A percentile compares a stretch with the other conserved stretches of the same genome.
Evolutionary conservation across 129 eudicot species (phyloP).

Genomic region (Logfia minima): DNA sequence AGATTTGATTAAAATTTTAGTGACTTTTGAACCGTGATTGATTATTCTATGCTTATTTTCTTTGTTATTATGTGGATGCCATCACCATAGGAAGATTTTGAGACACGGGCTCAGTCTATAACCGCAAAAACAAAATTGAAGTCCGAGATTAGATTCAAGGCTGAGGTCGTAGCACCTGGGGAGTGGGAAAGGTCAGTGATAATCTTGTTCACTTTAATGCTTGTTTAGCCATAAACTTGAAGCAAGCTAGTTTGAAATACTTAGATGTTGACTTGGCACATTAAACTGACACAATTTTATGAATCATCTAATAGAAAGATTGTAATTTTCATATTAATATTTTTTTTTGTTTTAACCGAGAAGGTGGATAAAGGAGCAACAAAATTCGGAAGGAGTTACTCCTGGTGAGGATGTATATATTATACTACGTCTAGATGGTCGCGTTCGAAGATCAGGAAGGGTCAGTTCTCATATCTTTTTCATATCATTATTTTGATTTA

Average conservation of each 20-base stretch:
- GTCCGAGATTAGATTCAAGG: conserved; percentile 85
- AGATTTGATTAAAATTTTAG: not conserved
- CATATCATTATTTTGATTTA: not conserved
- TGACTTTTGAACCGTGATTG: not conserved
- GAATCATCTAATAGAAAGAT: no score
- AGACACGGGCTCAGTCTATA: conserved; percentile 73
- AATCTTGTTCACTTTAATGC: not conserved
- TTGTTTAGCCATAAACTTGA: conserved; percentile 7
- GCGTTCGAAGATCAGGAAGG: conserved; percentile 91
- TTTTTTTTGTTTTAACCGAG: conserved; percentile 1
- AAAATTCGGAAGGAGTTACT: conserved; percentile 81
- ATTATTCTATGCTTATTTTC: not conserved
- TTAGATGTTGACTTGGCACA: not conserved
- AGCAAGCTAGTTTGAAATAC: not conserved
- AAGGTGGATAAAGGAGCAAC: conserved; percentile 97
- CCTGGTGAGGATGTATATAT: conserved; percentile 97
- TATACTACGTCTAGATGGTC: conserved; percentile 92
- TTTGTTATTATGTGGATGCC: conserved; percentile 15
- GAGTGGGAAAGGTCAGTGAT: conserved; percentile 94
- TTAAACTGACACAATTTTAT: no score
- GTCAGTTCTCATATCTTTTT: conserved; percentile 40
- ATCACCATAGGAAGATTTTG: conserved; percentile 81
- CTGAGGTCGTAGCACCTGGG: conserved; percentile 76
- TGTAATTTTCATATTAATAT: not conserved
- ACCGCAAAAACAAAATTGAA: conserved; percentile 77